Conservation (phyloP, 495 filamentous ascomycete species). For the Penicillium subrubescens region DNA sequence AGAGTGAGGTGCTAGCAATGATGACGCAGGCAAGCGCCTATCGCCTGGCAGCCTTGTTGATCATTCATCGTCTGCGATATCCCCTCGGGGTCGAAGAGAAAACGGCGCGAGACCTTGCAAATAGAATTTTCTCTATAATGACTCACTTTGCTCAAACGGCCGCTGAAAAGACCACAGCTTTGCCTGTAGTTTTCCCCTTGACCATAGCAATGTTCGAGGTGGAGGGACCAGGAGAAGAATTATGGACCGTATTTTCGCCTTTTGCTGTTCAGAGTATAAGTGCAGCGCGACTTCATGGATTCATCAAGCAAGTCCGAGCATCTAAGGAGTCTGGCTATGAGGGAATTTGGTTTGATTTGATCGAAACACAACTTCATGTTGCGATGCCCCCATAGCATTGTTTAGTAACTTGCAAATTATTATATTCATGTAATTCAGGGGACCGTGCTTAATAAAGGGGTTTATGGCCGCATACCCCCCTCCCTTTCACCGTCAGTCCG, state of each 20-base stretch:
- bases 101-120: constrained; percentile 22
- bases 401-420: too few relatives aligned
- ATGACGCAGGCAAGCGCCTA: constrained; percentile 36
- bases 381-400: constrained; percentile 30
- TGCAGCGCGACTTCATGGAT: constrained; percentile 24
- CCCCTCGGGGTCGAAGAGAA: constrained; percentile 28
- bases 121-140: constrained; percentile 28
- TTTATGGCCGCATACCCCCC: too few relatives aligned
- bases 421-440: too few relatives aligned
- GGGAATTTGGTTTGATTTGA: constrained; percentile 32
- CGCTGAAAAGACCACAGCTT: constrained; percentile 15
- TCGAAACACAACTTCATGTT: constrained; percentile 28
- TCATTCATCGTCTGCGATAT: constrained; percentile 36
- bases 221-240: constrained; percentile 21
- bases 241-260: constrained; percentile 19
- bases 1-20: constrained; percentile 28
- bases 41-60: constrained; percentile 30
- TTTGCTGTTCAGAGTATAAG: constrained; percentile 27
- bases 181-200: constrained; percentile 31
- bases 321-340: constrained; percentile 22
- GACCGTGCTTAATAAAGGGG: too few relatives aligned
- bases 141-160: constrained; percentile 21
- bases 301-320: too few relatives aligned
- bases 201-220: constrained; percentile 32
- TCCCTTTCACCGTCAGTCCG: too few relatives aligned